A percentile compares a stretch with the other conserved stretches of the same genome.
These are phyloP conservation scores for Hyphodiscus sp. DNA, from an alignment of 2,329 filamentous ascomycete species.

Conservation along the genomic window DNA sequence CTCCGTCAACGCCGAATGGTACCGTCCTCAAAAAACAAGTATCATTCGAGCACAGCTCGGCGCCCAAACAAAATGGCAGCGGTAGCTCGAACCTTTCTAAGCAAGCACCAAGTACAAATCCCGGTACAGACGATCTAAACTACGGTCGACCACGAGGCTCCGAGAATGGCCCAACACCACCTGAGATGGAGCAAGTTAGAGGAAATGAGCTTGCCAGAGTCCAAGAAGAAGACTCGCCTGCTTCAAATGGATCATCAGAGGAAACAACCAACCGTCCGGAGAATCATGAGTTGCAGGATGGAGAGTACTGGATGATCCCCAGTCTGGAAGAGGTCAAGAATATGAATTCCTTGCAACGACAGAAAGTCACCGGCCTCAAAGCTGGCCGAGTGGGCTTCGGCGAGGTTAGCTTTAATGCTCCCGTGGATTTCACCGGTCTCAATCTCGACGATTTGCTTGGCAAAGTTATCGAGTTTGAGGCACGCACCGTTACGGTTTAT, in stretches of 20 bases:
- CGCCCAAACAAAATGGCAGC: constrained; percentile 40
- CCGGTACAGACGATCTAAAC: constrained; percentile 51
- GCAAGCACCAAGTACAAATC: constrained; percentile 38
- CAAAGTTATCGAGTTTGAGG: constrained; percentile 67
- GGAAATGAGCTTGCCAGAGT: constrained; percentile 75
- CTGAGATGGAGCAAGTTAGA: constrained; percentile 60
- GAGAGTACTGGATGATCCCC: constrained; percentile 84
- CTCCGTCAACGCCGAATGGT: constrained; percentile 40
- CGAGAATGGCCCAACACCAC: constrained; percentile 40
- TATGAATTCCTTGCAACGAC: constrained; percentile 74
- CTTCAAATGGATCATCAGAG: constrained; percentile 18
- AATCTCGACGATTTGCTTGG: constrained; percentile 75
- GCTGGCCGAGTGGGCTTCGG: constrained; percentile 81
- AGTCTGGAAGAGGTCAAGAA: constrained; percentile 65
- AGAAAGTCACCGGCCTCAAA: constrained; percentile 66
- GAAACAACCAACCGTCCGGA: constrained; percentile 4
- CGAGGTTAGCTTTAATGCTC: constrained; percentile 70
- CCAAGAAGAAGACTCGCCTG: constrained; percentile 56
- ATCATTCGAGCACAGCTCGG: constrained; percentile 71
- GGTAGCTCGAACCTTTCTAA: constrained; percentile 30
- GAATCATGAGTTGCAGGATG: constrained; percentile 38
- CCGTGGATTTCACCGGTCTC: constrained; percentile 75
- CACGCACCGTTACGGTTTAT: constrained; percentile 85
- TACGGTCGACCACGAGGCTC: constrained; percentile 47
- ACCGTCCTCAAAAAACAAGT: constrained; percentile 69